Evolutionary conservation across 306 rosid genomes (phyloP).

Genomic region (Lathyrus oleraceus): DNA sequence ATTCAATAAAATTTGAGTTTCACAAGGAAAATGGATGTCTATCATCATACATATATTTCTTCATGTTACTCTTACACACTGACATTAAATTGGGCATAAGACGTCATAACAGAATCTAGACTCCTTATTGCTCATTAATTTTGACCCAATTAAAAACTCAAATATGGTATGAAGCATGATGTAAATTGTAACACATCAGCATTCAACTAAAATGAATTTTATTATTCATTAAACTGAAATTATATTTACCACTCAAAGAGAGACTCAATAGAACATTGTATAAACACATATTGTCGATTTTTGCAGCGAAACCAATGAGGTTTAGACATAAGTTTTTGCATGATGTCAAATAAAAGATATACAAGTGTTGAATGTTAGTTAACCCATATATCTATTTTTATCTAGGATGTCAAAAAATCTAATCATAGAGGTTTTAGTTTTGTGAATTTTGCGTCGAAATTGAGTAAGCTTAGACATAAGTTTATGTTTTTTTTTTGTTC

Average conservation of each 20-base stretch:
- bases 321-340: conserved; percentile 61
- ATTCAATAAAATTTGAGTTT: too few relatives aligned
- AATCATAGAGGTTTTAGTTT: too few relatives aligned
- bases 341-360: too few relatives aligned
- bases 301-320: conserved; percentile 85
- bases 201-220: too few relatives aligned
- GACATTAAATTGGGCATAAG: conserved; percentile 2
- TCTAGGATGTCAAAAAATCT: too few relatives aligned
- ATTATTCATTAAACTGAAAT: too few relatives aligned
- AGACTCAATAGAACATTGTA: conserved; percentile 92
- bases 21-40: conserved; percentile 90
- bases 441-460: too few relatives aligned
- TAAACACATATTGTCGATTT: conserved; percentile 98
- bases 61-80: conserved; percentile 22
- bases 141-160: background rate
- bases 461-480: too few relatives aligned
- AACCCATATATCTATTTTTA: too few relatives aligned
- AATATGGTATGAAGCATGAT: conserved; percentile 16
- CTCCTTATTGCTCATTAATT: background rate
- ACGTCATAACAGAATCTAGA: conserved; percentile 7
- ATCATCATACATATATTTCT: conserved; percentile 34
- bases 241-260: conserved; percentile 88
- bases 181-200: too few relatives aligned
- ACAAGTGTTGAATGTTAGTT: too few relatives aligned
- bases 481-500: too few relatives aligned